Conservation (phyloP, 2,329 filamentous ascomycete genomes). For the Cercospora sesami region DNA sequence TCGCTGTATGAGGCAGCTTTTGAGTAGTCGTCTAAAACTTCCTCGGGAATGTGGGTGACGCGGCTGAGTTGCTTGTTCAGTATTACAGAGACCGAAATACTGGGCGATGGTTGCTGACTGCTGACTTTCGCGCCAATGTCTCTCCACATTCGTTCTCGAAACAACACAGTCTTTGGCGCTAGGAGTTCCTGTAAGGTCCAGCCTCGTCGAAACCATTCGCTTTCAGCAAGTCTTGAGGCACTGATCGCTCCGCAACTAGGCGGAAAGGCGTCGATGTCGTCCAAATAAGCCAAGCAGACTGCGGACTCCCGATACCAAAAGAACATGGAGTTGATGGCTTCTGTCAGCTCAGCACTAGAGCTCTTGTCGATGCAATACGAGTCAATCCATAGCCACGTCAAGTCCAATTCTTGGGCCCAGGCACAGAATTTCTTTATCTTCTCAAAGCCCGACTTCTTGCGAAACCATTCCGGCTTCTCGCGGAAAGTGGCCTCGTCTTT, state of each 20-base stretch:
- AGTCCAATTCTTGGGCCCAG: background rate
- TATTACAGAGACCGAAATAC: background rate
- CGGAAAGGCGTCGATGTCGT: background rate
- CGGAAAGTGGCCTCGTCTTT: slow-evolving; percentile 2
- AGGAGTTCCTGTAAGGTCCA: slow-evolving; percentile 8
- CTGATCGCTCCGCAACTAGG: background rate
- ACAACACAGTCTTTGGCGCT: slow-evolving; percentile 17
- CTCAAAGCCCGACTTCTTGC: background rate
- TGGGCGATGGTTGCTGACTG: background rate
- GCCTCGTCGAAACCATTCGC: slow-evolving; percentile 15
- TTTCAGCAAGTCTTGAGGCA: background rate
- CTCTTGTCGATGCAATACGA: slow-evolving; percentile 1
- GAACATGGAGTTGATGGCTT: slow-evolving; percentile 4
- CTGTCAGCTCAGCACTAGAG: background rate
- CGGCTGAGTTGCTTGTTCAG: background rate
- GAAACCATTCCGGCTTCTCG: background rate
- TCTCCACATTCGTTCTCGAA: slow-evolving; percentile 11
- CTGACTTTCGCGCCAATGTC: background rate
- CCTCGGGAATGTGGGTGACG: background rate
- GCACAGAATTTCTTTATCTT: background rate
- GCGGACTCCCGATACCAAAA: background rate
- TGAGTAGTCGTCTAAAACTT: background rate
- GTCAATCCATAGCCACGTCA: slow-evolving; percentile 6
- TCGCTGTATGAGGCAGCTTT: background rate
- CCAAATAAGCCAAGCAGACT: slow-evolving; percentile 6